These are phyloP conservation scores for Globisporangium camurandrum DNA, from an alignment of 352 stramenopile genomes.

Conservation along the genomic window DNA sequence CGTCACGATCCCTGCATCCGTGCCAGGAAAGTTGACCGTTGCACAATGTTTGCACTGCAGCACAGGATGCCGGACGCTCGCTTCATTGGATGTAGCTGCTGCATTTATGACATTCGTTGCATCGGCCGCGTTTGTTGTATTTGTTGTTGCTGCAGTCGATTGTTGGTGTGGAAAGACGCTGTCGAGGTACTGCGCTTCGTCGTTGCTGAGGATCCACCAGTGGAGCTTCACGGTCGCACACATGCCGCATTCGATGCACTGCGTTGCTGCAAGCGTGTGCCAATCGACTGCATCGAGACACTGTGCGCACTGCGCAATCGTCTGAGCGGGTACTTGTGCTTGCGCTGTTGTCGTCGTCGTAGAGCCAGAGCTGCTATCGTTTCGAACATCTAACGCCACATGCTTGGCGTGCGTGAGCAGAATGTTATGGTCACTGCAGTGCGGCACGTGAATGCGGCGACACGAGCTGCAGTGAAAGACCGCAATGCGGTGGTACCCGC, in stretches of 20 bases:
- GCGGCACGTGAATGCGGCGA: conserved; percentile 37
- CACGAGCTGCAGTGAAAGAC: conserved; percentile 52
- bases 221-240: conserved; percentile 17
- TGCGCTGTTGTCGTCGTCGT: too few species aligned
- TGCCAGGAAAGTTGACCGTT: conserved; percentile 73
- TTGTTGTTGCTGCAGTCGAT: too few species aligned
- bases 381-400: too few species aligned
- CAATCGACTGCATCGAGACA: conserved; percentile 16
- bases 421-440: conserved; percentile 34
- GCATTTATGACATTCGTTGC: too few species aligned
- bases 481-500: conserved; percentile 64
- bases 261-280: not conserved
- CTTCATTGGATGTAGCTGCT: too few species aligned
- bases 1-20: conserved; percentile 61
- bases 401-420: conserved; percentile 40
- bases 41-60: conserved; percentile 69
- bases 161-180: conserved; percentile 52
- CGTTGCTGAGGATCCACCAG: conserved; percentile 75
- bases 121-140: too few species aligned
- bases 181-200: conserved; percentile 55
- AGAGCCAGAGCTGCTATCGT: too few species aligned
- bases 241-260: conserved; percentile 4
- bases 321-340: too few species aligned
- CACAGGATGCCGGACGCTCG: conserved; percentile 47
- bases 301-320: conserved; percentile 9